Evolutionary conservation across 257 asterid species (phyloP), one percentile per base, ranked within the genome.

Genomic region (Craterostigma plantagineum): DNA sequence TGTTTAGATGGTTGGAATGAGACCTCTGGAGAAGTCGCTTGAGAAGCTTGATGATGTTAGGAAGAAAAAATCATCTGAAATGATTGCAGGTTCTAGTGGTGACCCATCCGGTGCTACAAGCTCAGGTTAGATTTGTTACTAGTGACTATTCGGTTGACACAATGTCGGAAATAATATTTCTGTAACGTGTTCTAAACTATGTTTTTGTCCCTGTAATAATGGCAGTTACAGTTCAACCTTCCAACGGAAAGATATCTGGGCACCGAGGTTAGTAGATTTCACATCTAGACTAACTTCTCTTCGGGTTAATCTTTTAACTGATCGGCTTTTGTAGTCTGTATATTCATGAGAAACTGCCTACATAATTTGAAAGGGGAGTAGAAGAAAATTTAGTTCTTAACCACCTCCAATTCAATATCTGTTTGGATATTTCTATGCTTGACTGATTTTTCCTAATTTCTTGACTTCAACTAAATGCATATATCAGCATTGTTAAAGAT

Each of bases 1-100:
- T 23, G 14, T 57, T 64, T 66, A 86, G 96, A 65, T 70, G 68
- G 99, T 83, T 65, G 94, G 99, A 54, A 90, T 83, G 94, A 72
- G 99, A 64, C 96, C 99, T 41, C 62, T 90, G 71, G 99, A 90
- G 59, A 90, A 71, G 73, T 71, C 91, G 3, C 56, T 83, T 59
- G 94, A 83, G 61, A 90, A 90, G 70, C 75, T 90, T 51, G 99
- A 90, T 43, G 99, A 90, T 49, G 73, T 90, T 46, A 75, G 93
- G 66, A 73, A 67, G 69, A 90, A 90, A 68, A 90, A 83, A 62
- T 61, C 83, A 49, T 77, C 99, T 11, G 99, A 90, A 66, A 79
- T 90, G 99, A 90, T 90, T 63, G 94, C 68, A 61, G 75, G 81
- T 52, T 54, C 83, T 33, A 61, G 76, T 33, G 86, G 79, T 52